Base-by-base conservation (phyloP, 176 grass and related monocot genomes). In the Oryza meridionalis region DNA sequence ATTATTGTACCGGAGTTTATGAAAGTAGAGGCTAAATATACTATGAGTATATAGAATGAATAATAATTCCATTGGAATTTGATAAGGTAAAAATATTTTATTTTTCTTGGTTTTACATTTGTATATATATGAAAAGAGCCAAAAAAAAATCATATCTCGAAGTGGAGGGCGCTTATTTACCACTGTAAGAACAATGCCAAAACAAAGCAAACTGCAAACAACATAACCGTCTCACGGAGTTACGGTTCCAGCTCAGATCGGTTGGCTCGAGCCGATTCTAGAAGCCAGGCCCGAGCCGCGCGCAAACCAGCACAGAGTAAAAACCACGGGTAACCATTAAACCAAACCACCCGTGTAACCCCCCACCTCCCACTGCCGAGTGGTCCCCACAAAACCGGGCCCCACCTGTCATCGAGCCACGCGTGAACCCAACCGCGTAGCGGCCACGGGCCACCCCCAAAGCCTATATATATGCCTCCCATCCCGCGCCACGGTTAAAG, bases 391-490 rank as follows among this genome's bases (percentile, higher is more conserved):
- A 21, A 16, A 16, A 9, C 6, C 19, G 0, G 35, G 3, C 1
- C 84, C 84, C 29, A 86, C 74, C 3, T 78, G 84, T 90, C 88
- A 90, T 83, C 0, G 0, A 1, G 0, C 0, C 0, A 0, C 10
- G 1, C 0, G 0, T 7, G 0, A 15, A 2, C 0, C 21, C 1
- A 17, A 9, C 6, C 70, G 16, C 83, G 82, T 77, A 11, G 24
- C 5, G 24, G 31, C 14, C 0, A 15, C 11, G 3, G 24, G 31
- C 14, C 0, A 15, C 11, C 16, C 6, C 73, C 58, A 82, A 78
- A 78, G 88, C 75, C 63, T 86, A 78, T 82, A 90, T 47, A 90
- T 72, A 21, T 17, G 2, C 10, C 26, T 5, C 13, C 67, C 1
- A 4, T 3, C 32, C 2, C 55, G 25, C 44, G 42, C 71, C 77